A percentile compares a stretch with the other conserved stretches of the same genome.
These are phyloP conservation scores for Anthracocystis setariae DNA, from an alignment of 1,284 basidiomycete species.

Conservation along the genomic window DNA sequence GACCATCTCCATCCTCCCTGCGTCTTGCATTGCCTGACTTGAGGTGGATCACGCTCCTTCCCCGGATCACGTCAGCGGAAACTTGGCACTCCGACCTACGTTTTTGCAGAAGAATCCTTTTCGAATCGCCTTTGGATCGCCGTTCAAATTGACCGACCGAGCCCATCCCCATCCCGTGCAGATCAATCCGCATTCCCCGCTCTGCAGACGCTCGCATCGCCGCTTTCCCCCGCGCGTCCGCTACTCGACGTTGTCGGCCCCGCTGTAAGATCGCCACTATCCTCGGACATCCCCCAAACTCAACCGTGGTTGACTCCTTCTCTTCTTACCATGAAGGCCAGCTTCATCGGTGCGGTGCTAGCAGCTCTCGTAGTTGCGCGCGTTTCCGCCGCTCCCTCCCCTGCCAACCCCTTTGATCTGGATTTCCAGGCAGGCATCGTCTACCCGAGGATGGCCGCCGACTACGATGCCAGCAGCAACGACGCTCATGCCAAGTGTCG, in stretches of 20 bases:
- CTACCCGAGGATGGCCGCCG: slow-evolving; percentile 24
- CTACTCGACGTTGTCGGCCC: not conserved
- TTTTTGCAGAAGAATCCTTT: not conserved
- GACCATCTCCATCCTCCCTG: too few species aligned
- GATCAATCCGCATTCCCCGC: slow-evolving; percentile 6
- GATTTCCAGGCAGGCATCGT: slow-evolving; percentile 5
- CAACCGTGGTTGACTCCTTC: not conserved
- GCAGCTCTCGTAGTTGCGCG: slow-evolving; percentile 20
- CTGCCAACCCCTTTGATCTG: slow-evolving; percentile 28
- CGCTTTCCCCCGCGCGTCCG: not conserved
- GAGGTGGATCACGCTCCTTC: not conserved
- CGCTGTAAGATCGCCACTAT: not conserved
- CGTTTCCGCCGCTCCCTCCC: slow-evolving; percentile 31
- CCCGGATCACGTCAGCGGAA: not conserved
- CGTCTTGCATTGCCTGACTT: not conserved
- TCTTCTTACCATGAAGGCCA: slow-evolving; percentile 23
- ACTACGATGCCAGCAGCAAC: slow-evolving; percentile 6
- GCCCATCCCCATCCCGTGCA: slow-evolving; percentile 3
- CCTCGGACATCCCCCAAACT: not conserved
- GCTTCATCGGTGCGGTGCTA: slow-evolving; percentile 14
- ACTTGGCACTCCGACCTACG: slow-evolving; percentile 12
- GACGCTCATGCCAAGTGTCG: slow-evolving; percentile 18
- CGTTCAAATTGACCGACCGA: not conserved
- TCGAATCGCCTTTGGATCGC: not conserved
- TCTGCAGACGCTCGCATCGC: not conserved